Percentiles rank a stretch among this genome's conserved stretches.
phyloP scores from a whole-genome alignment of 768 basidiomycete genomes.

The Tylopilus felleus region DNA sequence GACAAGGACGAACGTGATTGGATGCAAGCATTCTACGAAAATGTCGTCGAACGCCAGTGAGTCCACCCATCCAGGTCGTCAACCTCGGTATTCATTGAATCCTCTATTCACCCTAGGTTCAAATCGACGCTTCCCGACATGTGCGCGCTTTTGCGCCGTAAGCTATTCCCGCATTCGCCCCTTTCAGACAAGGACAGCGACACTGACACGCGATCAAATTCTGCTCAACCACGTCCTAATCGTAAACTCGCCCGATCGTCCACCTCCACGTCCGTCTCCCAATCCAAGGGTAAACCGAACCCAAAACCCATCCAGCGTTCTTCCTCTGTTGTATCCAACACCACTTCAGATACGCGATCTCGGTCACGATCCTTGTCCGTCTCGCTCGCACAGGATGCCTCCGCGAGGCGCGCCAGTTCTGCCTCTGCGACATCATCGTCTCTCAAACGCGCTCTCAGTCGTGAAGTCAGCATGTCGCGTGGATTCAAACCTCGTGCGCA shows the following conservation, averaged over 20 bases:
- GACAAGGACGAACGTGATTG: conserved; percentile 51
- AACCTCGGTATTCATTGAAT: neutral
- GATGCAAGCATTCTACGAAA: conserved; percentile 70
- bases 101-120: conserved; percentile 43
- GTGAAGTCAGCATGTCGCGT: conserved; percentile 77
- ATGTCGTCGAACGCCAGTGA: conserved; percentile 62
- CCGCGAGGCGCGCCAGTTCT: conserved; percentile 33
- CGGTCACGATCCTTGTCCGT: conserved; percentile 65
- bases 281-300: conserved; percentile 8
- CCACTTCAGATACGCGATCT: conserved; percentile 32
- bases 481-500: conserved; percentile 51
- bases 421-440: conserved; percentile 33
- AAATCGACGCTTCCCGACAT: conserved; percentile 46
- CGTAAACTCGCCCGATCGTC: conserved; percentile 16
- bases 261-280: conserved; percentile 3
- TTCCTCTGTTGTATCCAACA: conserved; percentile 18
- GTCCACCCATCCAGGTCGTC: conserved; percentile 17
- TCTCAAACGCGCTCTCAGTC: conserved; percentile 55
- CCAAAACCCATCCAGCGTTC: conserved; percentile 23
- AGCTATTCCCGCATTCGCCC: conserved; percentile 64
- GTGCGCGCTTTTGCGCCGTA: conserved; percentile 57
- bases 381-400: conserved; percentile 64
- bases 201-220: conserved; percentile 12
- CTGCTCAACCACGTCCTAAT: conserved; percentile 3
- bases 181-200: conserved; percentile 45